These are phyloP conservation scores for Alternaria conjuncta DNA, from an alignment of 2,329 filamentous ascomycete species.

Conservation along the genomic window DNA sequence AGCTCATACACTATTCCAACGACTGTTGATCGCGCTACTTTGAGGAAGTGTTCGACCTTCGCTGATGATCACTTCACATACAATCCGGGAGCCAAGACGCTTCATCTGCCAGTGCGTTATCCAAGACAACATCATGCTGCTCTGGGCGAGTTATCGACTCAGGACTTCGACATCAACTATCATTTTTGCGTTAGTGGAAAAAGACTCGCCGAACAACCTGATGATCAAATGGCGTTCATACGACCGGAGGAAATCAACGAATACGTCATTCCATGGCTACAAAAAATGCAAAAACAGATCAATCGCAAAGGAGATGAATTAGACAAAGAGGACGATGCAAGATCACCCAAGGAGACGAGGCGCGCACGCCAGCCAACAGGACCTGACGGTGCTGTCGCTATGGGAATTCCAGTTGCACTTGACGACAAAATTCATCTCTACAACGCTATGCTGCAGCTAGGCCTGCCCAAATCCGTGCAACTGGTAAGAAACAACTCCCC, in stretches of 20 bases:
- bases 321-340: neutral
- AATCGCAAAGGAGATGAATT: no score
- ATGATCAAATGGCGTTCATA: conserved; percentile 18
- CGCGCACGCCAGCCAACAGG: neutral
- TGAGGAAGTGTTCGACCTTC: conserved; percentile 17
- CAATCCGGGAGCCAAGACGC: conserved; percentile 2
- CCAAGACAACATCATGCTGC: neutral
- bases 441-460: conserved; percentile 28
- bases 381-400: neutral
- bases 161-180: neutral
- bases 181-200: neutral
- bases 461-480: conserved; percentile 14
- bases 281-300: conserved; percentile 1
- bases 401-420: conserved; percentile 12
- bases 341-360: neutral
- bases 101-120: conserved; percentile 19
- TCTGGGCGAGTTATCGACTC: neutral
- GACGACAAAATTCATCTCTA: conserved; percentile 28
- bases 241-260: conserved; percentile 7
- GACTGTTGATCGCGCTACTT: conserved; percentile 14
- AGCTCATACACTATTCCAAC: neutral
- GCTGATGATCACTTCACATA: conserved; percentile 20
- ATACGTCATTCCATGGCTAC: conserved; percentile 25
- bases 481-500: neutral
- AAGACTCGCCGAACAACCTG: neutral